Conservation (phyloP, 139 green algal genomes). For the Diplosphaera chodatii region DNA sequence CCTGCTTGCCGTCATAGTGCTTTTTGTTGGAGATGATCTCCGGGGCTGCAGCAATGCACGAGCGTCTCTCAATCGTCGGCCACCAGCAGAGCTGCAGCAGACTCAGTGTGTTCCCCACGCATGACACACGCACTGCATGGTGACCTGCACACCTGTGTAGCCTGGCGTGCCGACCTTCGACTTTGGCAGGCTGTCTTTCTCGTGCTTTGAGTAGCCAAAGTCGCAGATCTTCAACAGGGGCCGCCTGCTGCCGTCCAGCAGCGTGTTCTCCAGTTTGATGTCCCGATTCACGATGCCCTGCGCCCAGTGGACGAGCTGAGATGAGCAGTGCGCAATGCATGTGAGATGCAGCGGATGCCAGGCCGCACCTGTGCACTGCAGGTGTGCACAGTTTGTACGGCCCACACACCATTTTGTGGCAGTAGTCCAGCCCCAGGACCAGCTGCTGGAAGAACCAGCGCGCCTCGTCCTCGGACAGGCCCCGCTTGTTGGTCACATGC, state of each 20-base stretch:
- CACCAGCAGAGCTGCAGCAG: too few relatives aligned
- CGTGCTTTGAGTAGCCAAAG: conserved; percentile 84
- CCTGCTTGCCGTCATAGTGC: conserved; percentile 48
- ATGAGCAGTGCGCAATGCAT: too few relatives aligned
- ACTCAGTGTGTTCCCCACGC: background rate
- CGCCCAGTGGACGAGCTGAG: too few relatives aligned
- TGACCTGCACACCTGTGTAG: conserved; percentile 33
- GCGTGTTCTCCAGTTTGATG: conserved; percentile 79
- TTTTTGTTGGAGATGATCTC: conserved; percentile 46
- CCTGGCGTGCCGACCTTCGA: conserved; percentile 47
- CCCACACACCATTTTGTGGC: conserved; percentile 41
- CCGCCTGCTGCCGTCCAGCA: conserved; percentile 53
- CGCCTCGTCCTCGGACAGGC: conserved; percentile 43
- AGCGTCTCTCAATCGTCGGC: too few relatives aligned
- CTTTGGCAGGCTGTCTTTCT: conserved; percentile 59
- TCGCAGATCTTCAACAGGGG: conserved; percentile 87
- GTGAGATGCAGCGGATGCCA: background rate
- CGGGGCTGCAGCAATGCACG: too few relatives aligned
- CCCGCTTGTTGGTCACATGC: conserved; percentile 56
- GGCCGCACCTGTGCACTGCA: too few relatives aligned
- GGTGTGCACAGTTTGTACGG: too few relatives aligned
- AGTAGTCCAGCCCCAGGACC: conserved; percentile 44
- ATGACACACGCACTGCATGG: too few relatives aligned
- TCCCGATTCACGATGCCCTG: conserved; percentile 63
- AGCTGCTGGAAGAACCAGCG: conserved; percentile 60